Evolutionary conservation across 306 rosid species (phyloP).

Genomic region (Amphicarpaea edgeworthii): DNA sequence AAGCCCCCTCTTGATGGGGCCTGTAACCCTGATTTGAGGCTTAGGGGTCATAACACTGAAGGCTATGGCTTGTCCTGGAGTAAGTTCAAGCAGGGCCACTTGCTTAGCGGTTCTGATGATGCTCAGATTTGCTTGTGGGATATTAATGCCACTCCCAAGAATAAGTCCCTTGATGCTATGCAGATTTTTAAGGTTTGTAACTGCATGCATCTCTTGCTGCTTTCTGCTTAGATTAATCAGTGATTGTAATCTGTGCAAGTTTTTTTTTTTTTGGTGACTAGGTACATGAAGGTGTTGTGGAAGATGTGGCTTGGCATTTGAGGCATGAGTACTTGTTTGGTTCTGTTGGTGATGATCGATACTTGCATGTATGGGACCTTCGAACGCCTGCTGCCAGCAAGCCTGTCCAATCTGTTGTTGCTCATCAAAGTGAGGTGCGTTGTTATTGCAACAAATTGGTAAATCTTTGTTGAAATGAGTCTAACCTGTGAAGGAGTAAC

Average conservation of each 20-base stretch:
- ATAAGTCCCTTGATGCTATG: conserved; percentile 77
- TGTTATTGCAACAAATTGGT: background rate
- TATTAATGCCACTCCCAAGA: conserved; percentile 79
- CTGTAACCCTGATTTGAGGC: conserved; percentile 90
- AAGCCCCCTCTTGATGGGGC: conserved; percentile 97
- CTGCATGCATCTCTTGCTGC: background rate
- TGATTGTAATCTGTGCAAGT: background rate
- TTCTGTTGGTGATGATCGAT: conserved; percentile 98
- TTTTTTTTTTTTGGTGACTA: conserved; percentile 28
- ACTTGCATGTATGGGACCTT: conserved; percentile 91
- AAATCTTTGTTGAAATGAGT: conserved; percentile 2
- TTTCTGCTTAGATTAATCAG: background rate
- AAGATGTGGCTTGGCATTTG: conserved; percentile 99
- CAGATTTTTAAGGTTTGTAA: conserved; percentile 83
- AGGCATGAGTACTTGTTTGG: conserved; percentile 98
- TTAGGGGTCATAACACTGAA: conserved; percentile 93
- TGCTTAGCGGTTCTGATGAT: conserved; percentile 98
- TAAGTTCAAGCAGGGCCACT: conserved; percentile 88
- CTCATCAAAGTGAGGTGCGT: conserved; percentile 95
- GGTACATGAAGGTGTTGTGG: conserved; percentile 99
- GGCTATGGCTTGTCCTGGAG: conserved; percentile 99
- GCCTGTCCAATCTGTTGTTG: conserved; percentile 92
- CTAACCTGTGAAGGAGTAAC: conserved; percentile 9
- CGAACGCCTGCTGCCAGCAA: conserved; percentile 80
- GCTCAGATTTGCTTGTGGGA: conserved; percentile 99